Evolutionary conservation across 2,329 filamentous ascomycete genomes (phyloP).

Genomic region (Botrytis fabae): DNA sequence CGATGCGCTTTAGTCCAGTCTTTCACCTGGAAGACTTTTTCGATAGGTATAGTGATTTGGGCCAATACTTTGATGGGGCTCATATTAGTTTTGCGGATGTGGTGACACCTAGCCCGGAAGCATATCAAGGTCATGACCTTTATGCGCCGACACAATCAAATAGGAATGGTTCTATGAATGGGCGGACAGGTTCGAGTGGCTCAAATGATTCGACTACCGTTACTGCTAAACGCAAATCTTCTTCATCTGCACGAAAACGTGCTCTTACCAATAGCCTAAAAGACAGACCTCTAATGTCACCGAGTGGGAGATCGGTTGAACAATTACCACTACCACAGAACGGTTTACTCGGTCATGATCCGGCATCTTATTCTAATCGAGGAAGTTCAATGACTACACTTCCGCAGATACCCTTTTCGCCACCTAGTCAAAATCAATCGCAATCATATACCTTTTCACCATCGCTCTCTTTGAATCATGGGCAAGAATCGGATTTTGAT

Average conservation of each 20-base stretch:
- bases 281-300: slow-evolving; percentile 38
- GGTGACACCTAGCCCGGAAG: slow-evolving; percentile 56
- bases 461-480: slow-evolving; percentile 30
- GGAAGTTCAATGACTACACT: slow-evolving; percentile 18
- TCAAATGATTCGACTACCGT: slow-evolving; percentile 24
- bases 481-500: slow-evolving; percentile 48
- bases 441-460: slow-evolving; percentile 27
- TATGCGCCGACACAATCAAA: slow-evolving; percentile 46
- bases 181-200: slow-evolving; percentile 33
- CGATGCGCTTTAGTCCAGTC: slow-evolving; percentile 72
- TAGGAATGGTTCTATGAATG: slow-evolving; percentile 38
- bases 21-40: slow-evolving; percentile 89
- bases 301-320: slow-evolving; percentile 24
- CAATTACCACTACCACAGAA: slow-evolving; percentile 20
- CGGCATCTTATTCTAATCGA: slow-evolving; percentile 2
- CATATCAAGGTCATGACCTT: slow-evolving; percentile 52
- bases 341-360: slow-evolving; percentile 1
- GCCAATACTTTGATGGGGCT: slow-evolving; percentile 67
- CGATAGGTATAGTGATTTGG: slow-evolving; percentile 68
- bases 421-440: slow-evolving; percentile 28
- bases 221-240: slow-evolving; percentile 27
- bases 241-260: slow-evolving; percentile 42
- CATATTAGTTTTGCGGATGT: slow-evolving; percentile 72
- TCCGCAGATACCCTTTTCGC: slow-evolving; percentile 39
- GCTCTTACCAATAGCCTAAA: slow-evolving; percentile 36